phyloP scores from a whole-genome alignment of 805 yeast species.

The Saccharomycopsis schoenii region DNA sequence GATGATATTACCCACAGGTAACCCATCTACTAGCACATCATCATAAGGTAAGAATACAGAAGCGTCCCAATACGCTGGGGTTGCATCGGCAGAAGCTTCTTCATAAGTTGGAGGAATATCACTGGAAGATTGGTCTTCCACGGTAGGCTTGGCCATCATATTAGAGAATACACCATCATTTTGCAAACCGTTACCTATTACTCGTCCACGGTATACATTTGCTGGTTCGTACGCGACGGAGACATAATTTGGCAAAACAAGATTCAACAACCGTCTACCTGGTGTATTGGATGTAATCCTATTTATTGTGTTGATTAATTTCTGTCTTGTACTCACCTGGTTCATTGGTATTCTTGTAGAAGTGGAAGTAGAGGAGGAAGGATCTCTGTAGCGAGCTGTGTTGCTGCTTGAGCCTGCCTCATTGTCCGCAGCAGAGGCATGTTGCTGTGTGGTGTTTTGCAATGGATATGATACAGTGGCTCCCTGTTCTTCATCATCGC shows the following conservation, averaged over 20 bases:
- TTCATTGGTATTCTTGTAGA: neutral
- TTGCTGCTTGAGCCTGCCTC: neutral
- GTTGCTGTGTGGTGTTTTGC: neutral
- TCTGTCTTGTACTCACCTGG: neutral
- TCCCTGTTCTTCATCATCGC: neutral
- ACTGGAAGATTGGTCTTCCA: constrained; percentile 19
- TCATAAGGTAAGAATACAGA: constrained; percentile 69
- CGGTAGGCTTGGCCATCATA: constrained; percentile 71
- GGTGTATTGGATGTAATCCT: constrained; percentile 15
- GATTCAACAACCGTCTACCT: constrained; percentile 9
- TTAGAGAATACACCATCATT: constrained; percentile 92
- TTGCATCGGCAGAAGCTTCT: constrained; percentile 87
- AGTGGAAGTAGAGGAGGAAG: neutral
- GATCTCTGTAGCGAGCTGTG: neutral
- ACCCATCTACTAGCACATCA: constrained; percentile 86
- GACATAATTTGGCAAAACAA: constrained; percentile 10
- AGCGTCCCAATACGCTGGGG: constrained; percentile 96
- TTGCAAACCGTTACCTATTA: constrained; percentile 27
- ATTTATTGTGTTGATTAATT: constrained; percentile 5
- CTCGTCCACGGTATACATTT: constrained; percentile 13
- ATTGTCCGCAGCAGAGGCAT: neutral
- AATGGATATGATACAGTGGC: neutral
- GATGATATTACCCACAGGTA: constrained; percentile 90
- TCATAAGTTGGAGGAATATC: constrained; percentile 82
- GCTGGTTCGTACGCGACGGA: neutral